These are phyloP conservation scores for Lactarius pseudohatsudake DNA, from an alignment of 768 basidiomycete genomes.

Conservation along the genomic window DNA sequence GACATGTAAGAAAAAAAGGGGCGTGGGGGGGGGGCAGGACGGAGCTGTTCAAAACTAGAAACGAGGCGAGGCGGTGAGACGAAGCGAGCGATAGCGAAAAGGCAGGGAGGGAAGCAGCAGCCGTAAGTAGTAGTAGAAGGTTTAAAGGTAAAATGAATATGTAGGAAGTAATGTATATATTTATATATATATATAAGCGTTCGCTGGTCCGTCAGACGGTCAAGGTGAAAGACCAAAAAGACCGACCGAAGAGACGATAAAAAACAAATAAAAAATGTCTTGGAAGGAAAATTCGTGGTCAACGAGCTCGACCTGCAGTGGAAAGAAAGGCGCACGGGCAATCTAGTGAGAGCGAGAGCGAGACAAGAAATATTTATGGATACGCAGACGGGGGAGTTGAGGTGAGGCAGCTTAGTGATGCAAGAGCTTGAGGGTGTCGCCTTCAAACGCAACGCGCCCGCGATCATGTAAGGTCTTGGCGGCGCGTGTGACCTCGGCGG, in stretches of 20 bases:
- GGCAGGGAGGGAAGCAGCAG: not conserved
- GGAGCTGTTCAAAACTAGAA: not conserved
- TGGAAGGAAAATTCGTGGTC: not conserved
- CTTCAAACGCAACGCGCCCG: conserved; percentile 36
- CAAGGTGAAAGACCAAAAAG: not conserved
- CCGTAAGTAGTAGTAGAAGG: not conserved
- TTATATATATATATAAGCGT: conserved; percentile 1
- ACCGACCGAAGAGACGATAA: conserved; percentile 9
- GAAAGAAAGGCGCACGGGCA: too few relatives aligned
- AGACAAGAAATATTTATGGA: not conserved
- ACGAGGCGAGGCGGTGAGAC: too few relatives aligned
- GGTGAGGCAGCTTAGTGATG: not conserved
- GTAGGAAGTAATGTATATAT: not conserved
- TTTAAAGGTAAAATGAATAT: conserved; percentile 1
- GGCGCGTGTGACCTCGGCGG: conserved; percentile 55
- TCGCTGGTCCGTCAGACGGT: conserved; percentile 12
- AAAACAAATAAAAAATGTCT: not conserved
- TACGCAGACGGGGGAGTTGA: not conserved
- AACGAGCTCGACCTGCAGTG: not conserved
- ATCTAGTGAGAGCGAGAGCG: not conserved
- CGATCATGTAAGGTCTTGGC: conserved; percentile 36
- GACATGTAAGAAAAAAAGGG: not conserved
- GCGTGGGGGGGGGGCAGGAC: too few relatives aligned
- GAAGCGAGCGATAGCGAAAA: not conserved
- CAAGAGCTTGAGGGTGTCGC: conserved; percentile 35